Conservation (phyloP, 495 filamentous ascomycete genomes). For the Trichoderma asperelloides region DNA sequence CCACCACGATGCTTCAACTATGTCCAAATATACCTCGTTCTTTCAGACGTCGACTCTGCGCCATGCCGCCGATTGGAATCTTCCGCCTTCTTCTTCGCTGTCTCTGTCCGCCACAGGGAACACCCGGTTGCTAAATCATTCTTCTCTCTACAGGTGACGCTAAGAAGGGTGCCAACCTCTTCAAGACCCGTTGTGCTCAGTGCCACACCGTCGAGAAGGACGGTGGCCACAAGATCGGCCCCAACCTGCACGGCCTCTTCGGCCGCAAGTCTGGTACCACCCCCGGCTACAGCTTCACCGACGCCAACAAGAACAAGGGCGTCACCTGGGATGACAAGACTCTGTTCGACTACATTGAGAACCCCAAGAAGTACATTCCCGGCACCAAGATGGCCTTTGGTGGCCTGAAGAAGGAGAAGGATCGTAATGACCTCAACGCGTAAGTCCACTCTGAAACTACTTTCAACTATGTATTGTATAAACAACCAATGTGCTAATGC, state of each 20-base stretch:
- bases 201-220: constrained; percentile 87
- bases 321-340: constrained; percentile 80
- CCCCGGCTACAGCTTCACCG: constrained; percentile 94
- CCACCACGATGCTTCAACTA: not conserved
- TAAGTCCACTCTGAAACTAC: constrained; percentile 42
- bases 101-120: not conserved
- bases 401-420: constrained; percentile 99
- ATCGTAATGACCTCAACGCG: constrained; percentile 98
- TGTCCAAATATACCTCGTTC: not conserved
- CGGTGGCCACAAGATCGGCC: constrained; percentile 95
- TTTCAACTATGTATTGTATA: constrained; percentile 13
- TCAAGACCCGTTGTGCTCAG: constrained; percentile 98
- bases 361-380: constrained; percentile 69
- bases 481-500: not conserved
- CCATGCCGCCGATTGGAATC: not conserved
- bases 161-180: constrained; percentile 97
- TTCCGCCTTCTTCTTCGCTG: not conserved
- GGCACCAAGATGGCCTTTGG: constrained; percentile 99
- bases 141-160: constrained; percentile 61
- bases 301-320: constrained; percentile 97
- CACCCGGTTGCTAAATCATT: constrained; percentile 26
- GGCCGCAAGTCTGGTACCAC: constrained; percentile 88
- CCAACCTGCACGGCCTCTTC: constrained; percentile 94
- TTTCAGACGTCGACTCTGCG: not conserved
- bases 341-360: constrained; percentile 55